Conservation (phyloP, 495 filamentous ascomycete genomes). For the Neurospora africana region DNA sequence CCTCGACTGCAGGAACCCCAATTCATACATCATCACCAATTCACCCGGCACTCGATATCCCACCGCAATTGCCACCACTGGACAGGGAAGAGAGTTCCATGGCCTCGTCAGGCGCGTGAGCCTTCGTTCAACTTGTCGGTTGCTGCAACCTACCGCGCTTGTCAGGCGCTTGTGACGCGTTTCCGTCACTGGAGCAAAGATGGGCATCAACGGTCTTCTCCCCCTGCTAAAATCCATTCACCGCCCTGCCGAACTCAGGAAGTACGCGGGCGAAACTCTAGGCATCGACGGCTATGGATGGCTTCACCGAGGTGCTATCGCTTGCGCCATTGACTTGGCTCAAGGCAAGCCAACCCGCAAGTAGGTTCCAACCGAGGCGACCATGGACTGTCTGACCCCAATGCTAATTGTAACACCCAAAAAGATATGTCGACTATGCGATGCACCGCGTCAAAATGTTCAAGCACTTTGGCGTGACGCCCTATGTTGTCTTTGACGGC, state of each 20-base stretch:
- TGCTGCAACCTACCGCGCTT: background rate
- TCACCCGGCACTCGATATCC: background rate
- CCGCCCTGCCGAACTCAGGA: constrained; percentile 72
- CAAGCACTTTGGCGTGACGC: constrained; percentile 79
- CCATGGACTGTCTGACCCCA: background rate
- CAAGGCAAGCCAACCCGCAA: constrained; percentile 77
- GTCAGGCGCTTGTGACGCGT: background rate
- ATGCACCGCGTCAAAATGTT: constrained; percentile 90
- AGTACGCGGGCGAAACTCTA: constrained; percentile 78
- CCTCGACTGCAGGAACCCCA: background rate
- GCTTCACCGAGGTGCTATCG: constrained; percentile 87
- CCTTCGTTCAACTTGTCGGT: background rate
- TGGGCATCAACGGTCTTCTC: constrained; percentile 50
- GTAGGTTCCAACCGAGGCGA: constrained; percentile 35
- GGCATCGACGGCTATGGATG: constrained; percentile 96
- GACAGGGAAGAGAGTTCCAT: background rate
- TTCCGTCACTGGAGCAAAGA: constrained; percentile 19
- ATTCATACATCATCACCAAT: background rate
- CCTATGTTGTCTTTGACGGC: constrained; percentile 93
- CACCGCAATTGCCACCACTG: constrained; percentile 5
- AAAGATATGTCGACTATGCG: constrained; percentile 81
- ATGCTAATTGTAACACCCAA: constrained; percentile 5
- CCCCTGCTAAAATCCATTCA: constrained; percentile 94
- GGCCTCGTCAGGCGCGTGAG: background rate
- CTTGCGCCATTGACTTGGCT: constrained; percentile 87